Evolutionary conservation across 495 filamentous ascomycete genomes (phyloP).

Genomic region (Trypethelium eluteriae): DNA sequence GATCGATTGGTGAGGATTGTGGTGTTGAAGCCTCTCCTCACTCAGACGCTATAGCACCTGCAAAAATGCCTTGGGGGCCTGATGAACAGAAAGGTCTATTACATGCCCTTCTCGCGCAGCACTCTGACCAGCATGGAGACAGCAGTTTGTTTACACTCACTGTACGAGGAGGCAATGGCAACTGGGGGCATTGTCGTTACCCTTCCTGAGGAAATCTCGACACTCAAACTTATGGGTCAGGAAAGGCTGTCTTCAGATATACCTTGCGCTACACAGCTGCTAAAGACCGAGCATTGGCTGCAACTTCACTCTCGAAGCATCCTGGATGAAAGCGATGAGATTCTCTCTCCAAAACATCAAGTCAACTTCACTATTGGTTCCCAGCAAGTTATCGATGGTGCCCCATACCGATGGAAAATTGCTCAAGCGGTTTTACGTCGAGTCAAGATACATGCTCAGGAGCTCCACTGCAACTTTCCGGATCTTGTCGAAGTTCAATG

Average conservation of each 20-base stretch:
- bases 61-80: conserved; percentile 53
- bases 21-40: conserved; percentile 54
- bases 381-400: conserved; percentile 48
- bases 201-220: conserved; percentile 63
- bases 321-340: conserved; percentile 34
- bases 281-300: conserved; percentile 25
- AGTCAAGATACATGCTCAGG: not conserved
- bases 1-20: conserved; percentile 49
- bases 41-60: conserved; percentile 58
- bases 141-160: conserved; percentile 28
- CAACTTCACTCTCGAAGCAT: conserved; percentile 26
- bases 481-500: not conserved
- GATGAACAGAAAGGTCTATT: conserved; percentile 49
- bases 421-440: not conserved
- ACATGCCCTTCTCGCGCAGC: conserved; percentile 55
- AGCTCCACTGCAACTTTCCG: not conserved
- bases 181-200: conserved; percentile 49
- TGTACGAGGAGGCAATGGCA: conserved; percentile 44
- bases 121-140: conserved; percentile 32
- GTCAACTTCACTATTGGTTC: conserved; percentile 59
- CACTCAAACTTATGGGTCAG: conserved; percentile 57
- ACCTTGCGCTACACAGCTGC: conserved; percentile 17
- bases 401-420: conserved; percentile 49
- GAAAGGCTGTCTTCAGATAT: conserved; percentile 38
- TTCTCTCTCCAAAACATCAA: conserved; percentile 28